Conservation (phyloP, 768 basidiomycete species). For the Lentinus brumalis region DNA sequence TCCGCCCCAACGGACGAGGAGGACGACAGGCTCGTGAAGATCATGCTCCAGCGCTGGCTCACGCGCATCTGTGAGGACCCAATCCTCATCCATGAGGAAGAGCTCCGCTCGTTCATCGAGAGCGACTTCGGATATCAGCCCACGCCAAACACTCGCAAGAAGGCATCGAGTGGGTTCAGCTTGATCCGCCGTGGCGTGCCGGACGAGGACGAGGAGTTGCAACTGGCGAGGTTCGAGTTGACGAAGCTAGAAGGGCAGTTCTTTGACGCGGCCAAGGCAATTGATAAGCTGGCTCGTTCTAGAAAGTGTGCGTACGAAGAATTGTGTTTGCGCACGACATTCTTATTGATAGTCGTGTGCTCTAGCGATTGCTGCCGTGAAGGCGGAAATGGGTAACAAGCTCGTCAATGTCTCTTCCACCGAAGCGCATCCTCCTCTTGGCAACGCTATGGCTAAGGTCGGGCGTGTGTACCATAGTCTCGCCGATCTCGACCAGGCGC, state of each 20-base stretch:
- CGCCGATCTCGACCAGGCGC: conserved; percentile 86
- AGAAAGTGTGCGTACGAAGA: conserved; percentile 63
- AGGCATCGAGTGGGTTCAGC: conserved; percentile 71
- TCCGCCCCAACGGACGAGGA: conserved; percentile 98
- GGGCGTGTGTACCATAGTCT: conserved; percentile 87
- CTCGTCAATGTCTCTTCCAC: conserved; percentile 86
- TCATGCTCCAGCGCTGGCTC: conserved; percentile 95
- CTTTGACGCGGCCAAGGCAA: conserved; percentile 88
- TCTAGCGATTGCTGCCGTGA: conserved; percentile 73
- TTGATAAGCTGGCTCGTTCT: conserved; percentile 81
- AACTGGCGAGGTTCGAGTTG: conserved; percentile 86
- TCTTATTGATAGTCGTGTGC: conserved; percentile 8
- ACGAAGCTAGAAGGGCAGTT: conserved; percentile 92
- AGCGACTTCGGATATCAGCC: conserved; percentile 97
- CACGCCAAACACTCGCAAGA: conserved; percentile 72
- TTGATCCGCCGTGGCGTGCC: conserved; percentile 80
- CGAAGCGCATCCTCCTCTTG: conserved; percentile 84
- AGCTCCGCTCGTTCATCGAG: conserved; percentile 92
- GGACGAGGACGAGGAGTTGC: conserved; percentile 93
- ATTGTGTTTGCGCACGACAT: background rate
- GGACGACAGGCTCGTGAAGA: conserved; percentile 93
- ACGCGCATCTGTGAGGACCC: conserved; percentile 91
- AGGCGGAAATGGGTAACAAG: conserved; percentile 93
- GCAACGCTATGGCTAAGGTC: conserved; percentile 80
- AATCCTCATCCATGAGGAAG: conserved; percentile 87